Percentiles rank a stretch among this genome's conserved stretches.
These are phyloP conservation scores for Russula sp. DNA, from an alignment of 768 basidiomycete species.

Conservation along the genomic window DNA sequence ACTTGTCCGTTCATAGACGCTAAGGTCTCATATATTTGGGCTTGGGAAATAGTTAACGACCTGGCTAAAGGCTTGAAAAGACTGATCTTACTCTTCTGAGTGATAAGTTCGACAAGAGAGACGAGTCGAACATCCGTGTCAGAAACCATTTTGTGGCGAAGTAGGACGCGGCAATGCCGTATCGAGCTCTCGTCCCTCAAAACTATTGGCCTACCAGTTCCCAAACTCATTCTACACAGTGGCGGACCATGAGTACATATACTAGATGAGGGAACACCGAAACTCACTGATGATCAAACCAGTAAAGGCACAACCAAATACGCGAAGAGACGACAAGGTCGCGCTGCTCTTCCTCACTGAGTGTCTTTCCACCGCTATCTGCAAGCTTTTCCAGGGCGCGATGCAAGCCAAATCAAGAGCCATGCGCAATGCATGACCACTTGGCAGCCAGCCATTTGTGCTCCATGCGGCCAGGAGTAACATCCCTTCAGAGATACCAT, in stretches of 20 bases:
- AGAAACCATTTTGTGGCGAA: conserved; percentile 83
- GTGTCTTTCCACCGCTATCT: conserved; percentile 61
- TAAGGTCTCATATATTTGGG: conserved; percentile 90
- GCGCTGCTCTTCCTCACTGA: conserved; percentile 79
- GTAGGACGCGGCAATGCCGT: conserved; percentile 74
- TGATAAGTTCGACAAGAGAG: conserved; percentile 84
- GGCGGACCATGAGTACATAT: conserved; percentile 22
- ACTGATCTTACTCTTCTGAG: conserved; percentile 71
- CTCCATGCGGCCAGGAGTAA: conserved; percentile 89
- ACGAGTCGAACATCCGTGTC: conserved; percentile 87
- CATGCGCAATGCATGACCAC: conserved; percentile 96
- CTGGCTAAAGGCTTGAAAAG: background rate
- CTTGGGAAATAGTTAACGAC: conserved; percentile 40
- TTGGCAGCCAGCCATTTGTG: conserved; percentile 92
- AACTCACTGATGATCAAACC: conserved; percentile 92
- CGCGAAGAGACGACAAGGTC: conserved; percentile 89
- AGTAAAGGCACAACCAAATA: conserved; percentile 92
- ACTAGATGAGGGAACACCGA: conserved; percentile 3
- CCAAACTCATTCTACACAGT: conserved; percentile 73
- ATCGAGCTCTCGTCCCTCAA: conserved; percentile 87
- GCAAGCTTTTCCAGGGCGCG: conserved; percentile 89
- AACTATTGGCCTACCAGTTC: conserved; percentile 87
- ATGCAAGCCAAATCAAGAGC: conserved; percentile 88
- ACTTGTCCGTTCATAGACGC: conserved; percentile 83
- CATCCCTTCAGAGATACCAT: conserved; percentile 58